These are phyloP conservation scores for Apodospora peruviana DNA, from an alignment of 495 filamentous ascomycete species.

Conservation along the genomic window DNA sequence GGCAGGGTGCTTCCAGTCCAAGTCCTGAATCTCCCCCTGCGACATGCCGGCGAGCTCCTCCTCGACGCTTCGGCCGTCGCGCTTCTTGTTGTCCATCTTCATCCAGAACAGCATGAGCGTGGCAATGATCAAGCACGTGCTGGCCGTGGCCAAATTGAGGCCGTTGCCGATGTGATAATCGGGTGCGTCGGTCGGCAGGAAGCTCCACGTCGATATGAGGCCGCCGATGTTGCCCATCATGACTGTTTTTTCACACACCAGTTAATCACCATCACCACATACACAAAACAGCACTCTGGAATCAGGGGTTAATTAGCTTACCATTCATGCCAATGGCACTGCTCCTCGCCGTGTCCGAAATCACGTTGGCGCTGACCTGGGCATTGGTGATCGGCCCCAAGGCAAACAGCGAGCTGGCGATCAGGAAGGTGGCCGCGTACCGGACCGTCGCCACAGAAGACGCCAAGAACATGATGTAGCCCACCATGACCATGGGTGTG, in stretches of 20 bases:
- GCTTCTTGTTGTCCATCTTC: conserved; percentile 54
- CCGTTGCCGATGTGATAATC: conserved; percentile 71
- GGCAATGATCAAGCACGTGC: conserved; percentile 45
- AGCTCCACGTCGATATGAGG: conserved; percentile 65
- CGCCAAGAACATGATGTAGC: conserved; percentile 70
- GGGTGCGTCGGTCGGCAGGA: conserved; percentile 58
- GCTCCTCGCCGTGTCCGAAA: conserved; percentile 62
- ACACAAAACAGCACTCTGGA: no score
- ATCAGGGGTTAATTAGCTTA: neutral
- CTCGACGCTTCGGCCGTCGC: conserved; percentile 49
- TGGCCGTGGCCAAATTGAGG: conserved; percentile 59
- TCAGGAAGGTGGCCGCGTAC: conserved; percentile 69
- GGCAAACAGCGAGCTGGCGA: conserved; percentile 62
- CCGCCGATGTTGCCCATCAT: conserved; percentile 72
- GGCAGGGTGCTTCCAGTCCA: conserved; percentile 71
- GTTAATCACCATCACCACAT: no score
- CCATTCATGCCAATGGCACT: conserved; percentile 50
- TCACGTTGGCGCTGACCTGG: conserved; percentile 62
- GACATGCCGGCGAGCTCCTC: conserved; percentile 51
- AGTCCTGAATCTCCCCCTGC: conserved; percentile 52
- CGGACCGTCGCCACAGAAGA: conserved; percentile 44
- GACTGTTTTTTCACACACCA: conserved; percentile 26
- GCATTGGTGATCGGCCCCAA: conserved; percentile 61
- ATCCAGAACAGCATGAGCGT: conserved; percentile 53
- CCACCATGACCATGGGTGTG: conserved; percentile 54